These are phyloP conservation scores for Drechslerella stenobrocha DNA, from an alignment of 2,329 filamentous ascomycete species.

Conservation along the genomic window DNA sequence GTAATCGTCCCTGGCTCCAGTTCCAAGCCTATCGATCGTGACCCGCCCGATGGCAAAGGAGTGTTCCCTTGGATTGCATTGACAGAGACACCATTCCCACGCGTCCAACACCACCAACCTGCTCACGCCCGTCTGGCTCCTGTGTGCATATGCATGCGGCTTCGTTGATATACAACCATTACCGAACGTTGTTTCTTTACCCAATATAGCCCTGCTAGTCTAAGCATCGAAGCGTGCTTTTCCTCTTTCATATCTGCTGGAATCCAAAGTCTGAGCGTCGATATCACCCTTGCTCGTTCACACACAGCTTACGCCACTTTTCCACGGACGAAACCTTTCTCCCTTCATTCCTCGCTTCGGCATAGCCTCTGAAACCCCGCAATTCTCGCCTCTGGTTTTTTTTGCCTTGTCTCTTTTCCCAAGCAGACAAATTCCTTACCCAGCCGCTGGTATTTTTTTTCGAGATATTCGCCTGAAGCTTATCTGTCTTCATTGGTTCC, in stretches of 20 bases:
- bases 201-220: not conserved
- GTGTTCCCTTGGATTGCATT: constrained; percentile 1
- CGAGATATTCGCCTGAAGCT: constrained; percentile 15
- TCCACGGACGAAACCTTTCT: constrained; percentile 46
- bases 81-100: constrained; percentile 2
- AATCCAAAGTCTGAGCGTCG: constrained; percentile 28
- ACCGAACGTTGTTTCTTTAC: no score
- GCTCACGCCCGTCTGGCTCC: not conserved
- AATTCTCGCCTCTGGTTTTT: constrained; percentile 48
- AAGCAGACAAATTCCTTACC: constrained; percentile 33
- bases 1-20: constrained; percentile 4
- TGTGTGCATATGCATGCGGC: constrained; percentile 1
- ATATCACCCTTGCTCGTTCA: constrained; percentile 40
- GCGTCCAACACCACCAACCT: not conserved
- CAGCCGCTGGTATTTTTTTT: constrained; percentile 27
- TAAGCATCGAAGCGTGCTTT: not conserved
- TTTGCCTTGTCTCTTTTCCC: constrained; percentile 37
- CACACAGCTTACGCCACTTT: constrained; percentile 32
- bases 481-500: constrained; percentile 42
- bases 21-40: constrained; percentile 3
- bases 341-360: constrained; percentile 47
- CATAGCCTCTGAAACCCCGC: constrained; percentile 49
- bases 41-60: not conserved
- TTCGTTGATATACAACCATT: not conserved
- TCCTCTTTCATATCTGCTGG: constrained; percentile 13